Percentiles rank a stretch among this genome's conserved stretches.
Conservation (phyloP, 1,284 basidiomycete species). For the Heterobasidion parviporum region DNA sequence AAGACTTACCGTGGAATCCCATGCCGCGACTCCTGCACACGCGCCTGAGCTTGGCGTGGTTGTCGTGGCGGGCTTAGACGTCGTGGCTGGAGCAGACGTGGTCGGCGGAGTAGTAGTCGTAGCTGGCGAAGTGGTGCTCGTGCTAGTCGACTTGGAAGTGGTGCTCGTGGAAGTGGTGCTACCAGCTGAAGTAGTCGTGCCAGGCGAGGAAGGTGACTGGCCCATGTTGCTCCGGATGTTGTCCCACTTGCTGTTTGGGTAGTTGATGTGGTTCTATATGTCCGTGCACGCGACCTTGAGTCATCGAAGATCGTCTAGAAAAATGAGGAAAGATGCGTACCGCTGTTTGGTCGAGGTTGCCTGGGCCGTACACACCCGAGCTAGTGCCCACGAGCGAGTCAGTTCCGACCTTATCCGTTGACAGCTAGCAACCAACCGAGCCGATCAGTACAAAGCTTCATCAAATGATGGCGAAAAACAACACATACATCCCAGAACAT, state of each 20-base stretch:
- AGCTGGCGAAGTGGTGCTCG: background rate
- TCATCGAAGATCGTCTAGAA: background rate
- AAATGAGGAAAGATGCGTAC: slow-evolving; percentile 11
- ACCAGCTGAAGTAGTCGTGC: slow-evolving; percentile 14
- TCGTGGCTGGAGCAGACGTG: slow-evolving; percentile 16
- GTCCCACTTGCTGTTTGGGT: slow-evolving; percentile 60
- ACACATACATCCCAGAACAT: slow-evolving; percentile 74
- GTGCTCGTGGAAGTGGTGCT: slow-evolving; percentile 13
- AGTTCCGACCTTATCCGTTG: slow-evolving; percentile 51
- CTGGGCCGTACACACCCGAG: slow-evolving; percentile 30
- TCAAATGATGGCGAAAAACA: background rate
- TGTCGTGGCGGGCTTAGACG: slow-evolving; percentile 10
- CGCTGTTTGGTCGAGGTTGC: slow-evolving; percentile 48
- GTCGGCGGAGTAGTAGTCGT: slow-evolving; percentile 4
- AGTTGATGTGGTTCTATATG: slow-evolving; percentile 58
- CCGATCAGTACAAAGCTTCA: background rate
- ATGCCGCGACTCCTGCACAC: slow-evolving; percentile 44
- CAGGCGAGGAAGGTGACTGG: slow-evolving; percentile 6
- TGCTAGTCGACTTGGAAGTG: background rate
- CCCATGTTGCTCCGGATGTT: slow-evolving; percentile 61
- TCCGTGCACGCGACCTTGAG: background rate
- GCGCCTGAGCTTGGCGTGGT: slow-evolving; percentile 2
- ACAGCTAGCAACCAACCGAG: slow-evolving; percentile 37
- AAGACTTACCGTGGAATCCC: slow-evolving; percentile 19
- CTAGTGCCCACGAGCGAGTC: slow-evolving; percentile 49